These are phyloP conservation scores for Endotrypanum monterogeii DNA, from an alignment of 208 protist genomes.

Conservation along the genomic window DNA sequence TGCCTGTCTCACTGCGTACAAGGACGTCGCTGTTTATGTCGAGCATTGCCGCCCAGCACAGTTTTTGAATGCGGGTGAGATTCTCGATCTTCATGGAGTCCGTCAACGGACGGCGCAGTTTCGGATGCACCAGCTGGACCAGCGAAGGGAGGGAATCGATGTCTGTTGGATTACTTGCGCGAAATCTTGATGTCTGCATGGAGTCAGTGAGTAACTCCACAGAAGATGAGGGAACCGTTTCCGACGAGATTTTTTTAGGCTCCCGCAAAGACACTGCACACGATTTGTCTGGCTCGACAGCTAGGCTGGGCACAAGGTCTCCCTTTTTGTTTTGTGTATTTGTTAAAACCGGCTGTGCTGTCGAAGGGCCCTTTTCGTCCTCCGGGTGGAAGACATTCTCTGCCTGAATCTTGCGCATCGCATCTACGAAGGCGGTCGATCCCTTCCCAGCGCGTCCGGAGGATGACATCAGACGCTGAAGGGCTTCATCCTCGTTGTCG, in stretches of 20 bases:
- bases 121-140: conserved; percentile 65
- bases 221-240: neutral
- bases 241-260: conserved; percentile 12
- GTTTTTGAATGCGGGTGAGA: conserved; percentile 93
- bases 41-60: conserved; percentile 91
- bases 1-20: conserved; percentile 90
- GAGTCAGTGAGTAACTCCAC: conserved; percentile 3
- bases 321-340: neutral
- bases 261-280: conserved; percentile 26
- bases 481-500: conserved; percentile 42
- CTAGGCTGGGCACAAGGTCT: neutral
- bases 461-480: conserved; percentile 36
- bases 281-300: neutral
- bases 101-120: conserved; percentile 63
- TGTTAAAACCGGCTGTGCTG: neutral
- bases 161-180: conserved; percentile 45
- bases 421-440: conserved; percentile 29
- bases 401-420: conserved; percentile 42
- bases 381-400: conserved; percentile 23
- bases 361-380: neutral
- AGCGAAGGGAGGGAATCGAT: conserved; percentile 47
- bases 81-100: conserved; percentile 63
- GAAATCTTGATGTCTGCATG: conserved; percentile 35
- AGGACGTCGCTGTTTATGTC: conserved; percentile 81
- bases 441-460: conserved; percentile 5